Conservation (phyloP, 2,329 filamentous ascomycete genomes). For the Arthroderma sp. region DNA sequence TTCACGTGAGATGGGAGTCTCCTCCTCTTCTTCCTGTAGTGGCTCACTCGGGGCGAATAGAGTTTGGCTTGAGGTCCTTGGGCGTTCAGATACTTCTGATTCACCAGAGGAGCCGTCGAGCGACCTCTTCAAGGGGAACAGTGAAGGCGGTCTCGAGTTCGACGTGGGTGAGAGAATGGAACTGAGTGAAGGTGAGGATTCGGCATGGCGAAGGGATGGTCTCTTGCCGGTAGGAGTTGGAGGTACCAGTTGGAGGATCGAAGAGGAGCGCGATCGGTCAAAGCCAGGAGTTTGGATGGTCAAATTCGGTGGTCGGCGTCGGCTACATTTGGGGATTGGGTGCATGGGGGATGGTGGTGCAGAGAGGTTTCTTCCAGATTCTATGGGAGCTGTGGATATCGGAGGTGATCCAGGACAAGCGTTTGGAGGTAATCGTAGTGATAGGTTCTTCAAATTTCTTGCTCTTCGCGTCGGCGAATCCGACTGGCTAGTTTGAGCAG, state of each 20-base stretch:
- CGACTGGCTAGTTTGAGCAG: conserved; percentile 26
- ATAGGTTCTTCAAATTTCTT: conserved; percentile 51
- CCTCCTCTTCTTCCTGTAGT: conserved; percentile 39
- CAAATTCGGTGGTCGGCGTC: conserved; percentile 45
- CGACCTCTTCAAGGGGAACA: conserved; percentile 16
- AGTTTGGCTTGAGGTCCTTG: conserved; percentile 15
- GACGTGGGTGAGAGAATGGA: conserved; percentile 37
- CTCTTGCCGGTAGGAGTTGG: conserved; percentile 41
- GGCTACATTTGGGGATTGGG: conserved; percentile 40
- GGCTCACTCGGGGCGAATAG: conserved; percentile 16
- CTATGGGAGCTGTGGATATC: conserved; percentile 36
- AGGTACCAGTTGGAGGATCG: conserved; percentile 39
- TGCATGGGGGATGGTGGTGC: conserved; percentile 46
- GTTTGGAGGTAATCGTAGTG: conserved; percentile 44
- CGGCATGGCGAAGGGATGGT: conserved; percentile 46
- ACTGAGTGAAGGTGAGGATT: conserved; percentile 48
- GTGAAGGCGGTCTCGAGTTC: neutral
- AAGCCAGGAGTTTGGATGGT: conserved; percentile 45
- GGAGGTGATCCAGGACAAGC: conserved; percentile 31
- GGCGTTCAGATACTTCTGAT: conserved; percentile 15
- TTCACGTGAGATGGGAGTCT: conserved; percentile 31
- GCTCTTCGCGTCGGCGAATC: conserved; percentile 29
- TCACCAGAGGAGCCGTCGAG: conserved; percentile 20
- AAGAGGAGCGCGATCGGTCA: conserved; percentile 36
- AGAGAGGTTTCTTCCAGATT: conserved; percentile 32